Base-by-base conservation (phyloP, 495 filamentous ascomycete genomes). In the Aspergillus steynii region DNA sequence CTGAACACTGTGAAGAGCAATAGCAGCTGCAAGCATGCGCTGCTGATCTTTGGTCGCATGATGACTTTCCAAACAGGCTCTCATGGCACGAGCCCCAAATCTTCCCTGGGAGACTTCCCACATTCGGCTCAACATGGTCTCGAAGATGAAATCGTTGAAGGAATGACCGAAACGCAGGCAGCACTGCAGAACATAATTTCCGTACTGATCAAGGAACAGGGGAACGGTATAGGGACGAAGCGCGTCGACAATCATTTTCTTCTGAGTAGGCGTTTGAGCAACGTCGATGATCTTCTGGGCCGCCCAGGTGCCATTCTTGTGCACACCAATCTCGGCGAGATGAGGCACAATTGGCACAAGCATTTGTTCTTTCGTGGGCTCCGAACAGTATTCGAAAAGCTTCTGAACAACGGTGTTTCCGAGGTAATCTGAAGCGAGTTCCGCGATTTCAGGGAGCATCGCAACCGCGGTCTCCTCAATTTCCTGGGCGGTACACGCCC, bases 321-420 rank as follows among this genome's bases (percentile, higher is more conserved):
- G 95, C 45, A 97, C 87, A 57, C 95, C 95, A 74, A 98, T 97
- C 73, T 98, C 93, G 20, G 92, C 92, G 68, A 98, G 83, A 72
- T 97, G 93, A 57, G 93, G 93, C 10, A 91, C 83, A 62, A 98
- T 94, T 68, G 96, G 87, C 8, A 76, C 71, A 37, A 99, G 82
- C 96, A 99, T 99, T 47, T 88, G 86, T 76, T 97, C 92, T 68
- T 96, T 93, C 51, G 92, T 86, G 14, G 83, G 74, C 68, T 98
- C 95, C 0, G 93, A 96, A 76, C 93, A 97, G 73, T 88, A 93
- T 69, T 98, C 94, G 68, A 98, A 99, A 53, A 99, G 77, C 75
- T 98, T 98, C 74, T 99, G 95, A 28, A 99, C 95, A n/a, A 99
- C 95, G 0, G 95, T 99, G 74, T 99, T 99, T 65, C 95, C 95